Evolutionary conservation across 2,329 filamentous ascomycete species (phyloP), one percentile per base, ranked within the genome.

Genomic region (Drechslerella dactyloides): DNA sequence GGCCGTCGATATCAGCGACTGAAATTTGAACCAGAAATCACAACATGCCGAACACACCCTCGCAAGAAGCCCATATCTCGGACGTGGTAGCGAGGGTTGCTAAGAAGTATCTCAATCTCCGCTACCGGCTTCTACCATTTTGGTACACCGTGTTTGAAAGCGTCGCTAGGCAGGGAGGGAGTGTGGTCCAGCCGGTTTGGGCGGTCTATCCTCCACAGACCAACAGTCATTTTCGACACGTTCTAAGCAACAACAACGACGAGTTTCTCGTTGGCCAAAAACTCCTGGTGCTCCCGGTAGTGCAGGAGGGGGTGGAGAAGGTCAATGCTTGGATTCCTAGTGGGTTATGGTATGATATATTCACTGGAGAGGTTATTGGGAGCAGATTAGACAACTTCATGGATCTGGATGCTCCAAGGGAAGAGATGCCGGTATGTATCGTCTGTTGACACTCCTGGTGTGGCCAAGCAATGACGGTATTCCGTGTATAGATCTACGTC

Each of bases 181-280:
- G 68, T 35, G 61, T 68, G n/a, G 52, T 73, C 13, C 69, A 68
- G 35, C 69, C 69, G 1, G 62, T 73, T 23, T 73, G 69, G 69
- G 60, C 68, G 2, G 33, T 52, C 10, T 65, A 65, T 30, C 30
- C 33, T 0, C 68, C 68, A 23, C 24, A 57, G n/a, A 53, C 58
- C 5, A 11, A 27, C 3, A 50, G 60, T 15, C 54, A 64, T 7
- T 48, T 19, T 21, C 40, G 23, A 3, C 59, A 57, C 23, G 56
- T 72, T 21, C 56, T 53, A 23, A 48, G 37, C 15, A 53, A 73
- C 8, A 55, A 56, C 23, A 68, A 73, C 23, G 54, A 68, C 42
- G 27, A 44, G 2, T 73, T 73, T 23, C 53, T 73, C 35, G 24
- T 73, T 11, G 54, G 58, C 21, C 35, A 51, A 19, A 52, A 15